Percentiles rank a stretch among this genome's conserved stretches.
Conservation (phyloP, 2,329 filamentous ascomycete genomes). For the Aaosphaeria arxii region DNA sequence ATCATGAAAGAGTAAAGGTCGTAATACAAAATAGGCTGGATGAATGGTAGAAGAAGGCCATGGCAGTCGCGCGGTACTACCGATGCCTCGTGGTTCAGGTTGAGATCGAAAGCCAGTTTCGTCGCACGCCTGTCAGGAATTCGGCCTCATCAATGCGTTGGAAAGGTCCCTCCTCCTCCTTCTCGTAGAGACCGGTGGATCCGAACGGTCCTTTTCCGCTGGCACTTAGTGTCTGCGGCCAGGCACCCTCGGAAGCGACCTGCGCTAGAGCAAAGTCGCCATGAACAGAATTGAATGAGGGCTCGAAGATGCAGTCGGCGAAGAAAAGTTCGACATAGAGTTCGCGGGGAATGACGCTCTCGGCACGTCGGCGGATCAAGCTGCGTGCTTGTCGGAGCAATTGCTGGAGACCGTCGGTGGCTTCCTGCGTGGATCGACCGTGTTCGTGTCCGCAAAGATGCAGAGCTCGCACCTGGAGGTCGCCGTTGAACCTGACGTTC, state of each 20-base stretch:
- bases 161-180: constrained; percentile 44
- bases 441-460: constrained; percentile 45
- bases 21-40: neutral
- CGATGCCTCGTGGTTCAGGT: constrained; percentile 22
- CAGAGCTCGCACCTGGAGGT: constrained; percentile 49
- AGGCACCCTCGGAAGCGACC: constrained; percentile 38
- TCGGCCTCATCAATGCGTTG: constrained; percentile 38
- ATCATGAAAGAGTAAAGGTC: constrained; percentile 9
- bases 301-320: constrained; percentile 51
- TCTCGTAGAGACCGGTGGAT: constrained; percentile 49
- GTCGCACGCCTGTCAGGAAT: constrained; percentile 37
- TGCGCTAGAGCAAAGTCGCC: constrained; percentile 48
- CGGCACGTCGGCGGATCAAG: constrained; percentile 39
- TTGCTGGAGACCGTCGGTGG: constrained; percentile 36
- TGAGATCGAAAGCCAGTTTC: constrained; percentile 33
- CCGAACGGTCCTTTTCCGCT: constrained; percentile 50
- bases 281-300: constrained; percentile 44
- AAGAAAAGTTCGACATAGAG: constrained; percentile 51
- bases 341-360: constrained; percentile 34
- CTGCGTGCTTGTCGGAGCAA: constrained; percentile 41
- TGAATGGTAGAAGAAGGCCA: too few species aligned
- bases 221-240: constrained; percentile 37
- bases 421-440: constrained; percentile 32
- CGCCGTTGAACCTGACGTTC: constrained; percentile 44
- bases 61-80: too few species aligned